Evolutionary conservation across 106 monocot genomes (phyloP).

Genomic region (Phalaenopsis equestris): DNA sequence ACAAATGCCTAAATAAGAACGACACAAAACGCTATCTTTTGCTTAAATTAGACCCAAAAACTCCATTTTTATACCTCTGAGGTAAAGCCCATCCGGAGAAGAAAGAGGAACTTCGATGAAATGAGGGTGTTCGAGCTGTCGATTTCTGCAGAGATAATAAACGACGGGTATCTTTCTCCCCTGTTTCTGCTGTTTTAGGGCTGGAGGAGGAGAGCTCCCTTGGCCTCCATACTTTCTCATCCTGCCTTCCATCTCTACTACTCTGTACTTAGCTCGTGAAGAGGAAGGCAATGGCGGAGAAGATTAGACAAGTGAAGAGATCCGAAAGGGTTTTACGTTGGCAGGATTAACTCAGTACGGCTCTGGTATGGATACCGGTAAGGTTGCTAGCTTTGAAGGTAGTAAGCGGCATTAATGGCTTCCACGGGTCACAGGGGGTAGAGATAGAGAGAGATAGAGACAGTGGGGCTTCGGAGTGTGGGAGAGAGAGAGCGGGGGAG

Average conservation of each 20-base stretch:
- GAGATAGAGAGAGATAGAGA: background rate
- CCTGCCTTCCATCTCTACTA: conserved; percentile 18
- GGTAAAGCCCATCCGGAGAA: conserved; percentile 48
- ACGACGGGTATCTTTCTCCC: conserved; percentile 45
- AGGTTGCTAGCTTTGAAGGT: background rate
- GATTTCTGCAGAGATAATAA: conserved; percentile 51
- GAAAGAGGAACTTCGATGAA: conserved; percentile 61
- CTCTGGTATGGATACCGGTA: background rate
- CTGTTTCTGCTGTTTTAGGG: conserved; percentile 7
- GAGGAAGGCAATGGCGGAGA: background rate
- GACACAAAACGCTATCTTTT: background rate
- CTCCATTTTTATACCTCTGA: conserved; percentile 41
- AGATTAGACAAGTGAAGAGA: background rate
- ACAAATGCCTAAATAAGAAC: background rate
- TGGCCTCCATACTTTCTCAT: conserved; percentile 19
- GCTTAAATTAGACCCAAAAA: background rate
- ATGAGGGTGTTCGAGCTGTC: conserved; percentile 65
- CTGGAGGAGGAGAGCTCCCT: conserved; percentile 37
- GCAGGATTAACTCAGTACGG: background rate
- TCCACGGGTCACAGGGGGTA: background rate
- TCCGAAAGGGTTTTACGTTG: background rate
- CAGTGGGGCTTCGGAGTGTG: background rate
- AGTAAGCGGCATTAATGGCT: conserved; percentile 7
- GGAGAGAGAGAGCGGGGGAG: background rate
- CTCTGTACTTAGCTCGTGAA: background rate